These are phyloP conservation scores for Amaranthus hypochondriacus DNA, from an alignment of 148 eudicot species.

Conservation along the genomic window DNA sequence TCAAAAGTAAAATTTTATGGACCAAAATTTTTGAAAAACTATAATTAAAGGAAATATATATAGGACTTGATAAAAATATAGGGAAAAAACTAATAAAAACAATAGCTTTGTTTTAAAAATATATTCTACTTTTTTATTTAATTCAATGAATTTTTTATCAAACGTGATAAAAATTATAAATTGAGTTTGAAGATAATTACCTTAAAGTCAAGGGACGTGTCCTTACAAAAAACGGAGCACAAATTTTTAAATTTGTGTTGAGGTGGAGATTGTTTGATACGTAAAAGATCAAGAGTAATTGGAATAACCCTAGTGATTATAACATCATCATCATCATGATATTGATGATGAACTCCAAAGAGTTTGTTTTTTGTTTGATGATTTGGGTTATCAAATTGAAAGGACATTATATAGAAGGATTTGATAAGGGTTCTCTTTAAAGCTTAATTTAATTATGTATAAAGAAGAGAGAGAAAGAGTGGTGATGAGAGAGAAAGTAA, in stretches of 20 bases:
- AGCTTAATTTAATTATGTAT: slow-evolving; percentile 32
- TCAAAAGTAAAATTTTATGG: too few species aligned
- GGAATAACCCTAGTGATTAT: slow-evolving; percentile 15
- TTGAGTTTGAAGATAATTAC: not conserved
- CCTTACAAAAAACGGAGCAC: not conserved
- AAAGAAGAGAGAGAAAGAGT: slow-evolving; percentile 20
- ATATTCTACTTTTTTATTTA: too few species aligned
- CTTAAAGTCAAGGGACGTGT: slow-evolving; percentile 5
- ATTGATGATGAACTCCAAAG: not conserved
- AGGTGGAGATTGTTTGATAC: slow-evolving; percentile 10
- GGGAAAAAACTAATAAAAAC: not conserved
- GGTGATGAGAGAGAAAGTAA: not conserved
- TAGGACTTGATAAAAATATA: too few species aligned
- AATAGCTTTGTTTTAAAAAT: not conserved
- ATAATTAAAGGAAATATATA: too few species aligned
- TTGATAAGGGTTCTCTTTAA: slow-evolving; percentile 11
- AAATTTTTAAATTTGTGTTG: not conserved
- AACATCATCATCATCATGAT: not conserved
- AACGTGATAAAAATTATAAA: not conserved
- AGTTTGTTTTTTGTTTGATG: slow-evolving; percentile 16
- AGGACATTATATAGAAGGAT: slow-evolving; percentile 53
- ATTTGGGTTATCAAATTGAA: slow-evolving; percentile 35
- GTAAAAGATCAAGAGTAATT: slow-evolving; percentile 23
- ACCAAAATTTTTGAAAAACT: too few species aligned
- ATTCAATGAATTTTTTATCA: too few species aligned